Evolutionary conservation across 1,284 basidiomycete genomes (phyloP), one percentile per base, ranked within the genome.

Genomic region (Sutorius eximius): DNA sequence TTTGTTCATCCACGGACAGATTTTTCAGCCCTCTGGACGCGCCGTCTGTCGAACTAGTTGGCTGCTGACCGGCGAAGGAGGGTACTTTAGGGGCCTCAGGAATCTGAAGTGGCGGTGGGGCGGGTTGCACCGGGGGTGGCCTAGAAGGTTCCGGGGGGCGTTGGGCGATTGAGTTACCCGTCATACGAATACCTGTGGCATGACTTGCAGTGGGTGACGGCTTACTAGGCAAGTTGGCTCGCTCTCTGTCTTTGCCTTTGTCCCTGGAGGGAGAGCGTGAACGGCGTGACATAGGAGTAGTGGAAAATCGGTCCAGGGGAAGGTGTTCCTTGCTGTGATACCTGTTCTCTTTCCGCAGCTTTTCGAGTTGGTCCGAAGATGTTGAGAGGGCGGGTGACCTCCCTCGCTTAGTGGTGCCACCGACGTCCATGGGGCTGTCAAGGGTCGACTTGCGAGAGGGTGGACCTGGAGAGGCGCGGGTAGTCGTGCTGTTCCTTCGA

Each of bases 1-100:
- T 63, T 29, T 73, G 70, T 45, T 70, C 70, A 6, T 73, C 70
- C 38, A 61, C 30, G 18, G 71, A 61, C 8, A 70, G 20, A 4
- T 55, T 58, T 34, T 59, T 68, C 22, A 44, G 6, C 33, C 45
- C 49, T 44, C 32, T 58, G 16, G 54, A 18, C 36, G 29, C 11
- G 16, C 34, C 30, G 24, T 37, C 48, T 13, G 27, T 37, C 9
- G 54, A 48, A 40, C 30, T 32, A 7, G 56, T 11, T 43, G 54
- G 38, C 12, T 52, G 57, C 18, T 58, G 58, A 24, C 37, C 32
- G 18, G 54, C 51, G 46, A 69, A 69, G 20, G 59, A 33, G 0
- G 70, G 70, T 6, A 51, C 5, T 41, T 49, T 56, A 2, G 67
- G 67, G 34, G 55, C n/a, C 18, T 51, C 40, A 15, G 60, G 60